Evolutionary conservation across 108 stramenopile genomes (phyloP), one percentile per base, ranked within the genome.

Genomic region (Pseudonitzschia delicatissima): DNA sequence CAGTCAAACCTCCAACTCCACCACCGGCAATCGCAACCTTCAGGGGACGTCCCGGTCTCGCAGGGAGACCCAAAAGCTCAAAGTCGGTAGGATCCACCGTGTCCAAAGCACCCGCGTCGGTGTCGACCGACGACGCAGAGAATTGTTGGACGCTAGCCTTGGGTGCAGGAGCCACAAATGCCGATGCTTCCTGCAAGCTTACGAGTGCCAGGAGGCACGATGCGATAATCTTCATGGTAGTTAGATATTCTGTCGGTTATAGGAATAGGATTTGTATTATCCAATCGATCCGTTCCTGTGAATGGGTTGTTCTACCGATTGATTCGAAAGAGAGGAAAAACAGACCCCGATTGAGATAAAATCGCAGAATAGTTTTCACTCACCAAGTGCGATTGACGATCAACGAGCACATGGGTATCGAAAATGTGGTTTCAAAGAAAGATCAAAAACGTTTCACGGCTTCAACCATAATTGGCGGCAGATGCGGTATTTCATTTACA

Each of bases 11-110:
- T 25, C 96, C 96, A 5, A 97, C 95, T 9, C 96, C 96, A 13
- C 96, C 96, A 21, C 96, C 96, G 12, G 94, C 94, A 63, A 97
- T 93, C n/a, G 93, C 92, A 33, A 97, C 82, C 51, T 89, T 93
- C 36, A 97, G 65, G 23, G 86, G 86, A 18, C 91, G 75, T 17
- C 91, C 91, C 1, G 86, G 84, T 48, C 88, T 86, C 39, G 88
- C 87, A 32, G 88, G 88, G 26, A 89, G 78, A 45, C 87, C 78
- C 13, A 88, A 62, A 4, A 73, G 53, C 57, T 91, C 90, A 40
- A 18, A 73, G 1, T 76, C 61, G 21, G 60, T 29, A 51, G 20
- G 9, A 3, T 61, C 60, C 2, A 40, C 21, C 11, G 60, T 40
- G 18, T 61, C 2, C 55, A 33, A 2, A 57, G 31, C n/a, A 33